Conservation (phyloP, 73 alveolate genomes). For the Stentor coeruleus region DNA sequence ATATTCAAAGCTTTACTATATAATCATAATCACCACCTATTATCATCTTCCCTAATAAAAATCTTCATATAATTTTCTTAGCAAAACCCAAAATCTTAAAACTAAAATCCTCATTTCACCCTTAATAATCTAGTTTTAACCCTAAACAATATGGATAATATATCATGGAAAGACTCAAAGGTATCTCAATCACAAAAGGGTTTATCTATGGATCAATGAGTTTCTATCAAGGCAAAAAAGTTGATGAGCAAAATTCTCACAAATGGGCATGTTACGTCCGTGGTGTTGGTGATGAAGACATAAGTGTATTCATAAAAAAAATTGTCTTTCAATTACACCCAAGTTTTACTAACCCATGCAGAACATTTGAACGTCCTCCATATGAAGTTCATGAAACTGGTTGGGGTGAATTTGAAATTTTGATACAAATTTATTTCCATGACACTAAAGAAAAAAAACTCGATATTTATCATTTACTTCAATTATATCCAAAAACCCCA, state of each 20-base stretch:
- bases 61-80: neutral
- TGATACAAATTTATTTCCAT: constrained; percentile 70
- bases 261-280: constrained; percentile 94
- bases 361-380: constrained; percentile 55
- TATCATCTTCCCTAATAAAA: neutral
- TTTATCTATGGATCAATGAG: constrained; percentile 89
- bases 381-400: constrained; percentile 93
- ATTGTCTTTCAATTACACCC: constrained; percentile 86
- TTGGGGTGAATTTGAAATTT: constrained; percentile 98
- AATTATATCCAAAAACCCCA: constrained; percentile 42
- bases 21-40: neutral
- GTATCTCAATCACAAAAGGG: constrained; percentile 48
- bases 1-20: neutral
- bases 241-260: constrained; percentile 76
- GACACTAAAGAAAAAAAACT: constrained; percentile 86
- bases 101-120: too few relatives aligned
- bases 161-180: constrained; percentile 24
- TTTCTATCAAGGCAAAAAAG: constrained; percentile 83
- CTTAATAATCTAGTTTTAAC: too few relatives aligned
- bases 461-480: constrained; percentile 70
- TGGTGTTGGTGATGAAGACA: constrained; percentile 86
- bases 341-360: constrained; percentile 63
- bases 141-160: too few relatives aligned
- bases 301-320: constrained; percentile 78
- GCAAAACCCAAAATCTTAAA: neutral